Evolutionary conservation across 2,329 filamentous ascomycete species (phyloP).

Genomic region (Colletotrichum siamense): DNA sequence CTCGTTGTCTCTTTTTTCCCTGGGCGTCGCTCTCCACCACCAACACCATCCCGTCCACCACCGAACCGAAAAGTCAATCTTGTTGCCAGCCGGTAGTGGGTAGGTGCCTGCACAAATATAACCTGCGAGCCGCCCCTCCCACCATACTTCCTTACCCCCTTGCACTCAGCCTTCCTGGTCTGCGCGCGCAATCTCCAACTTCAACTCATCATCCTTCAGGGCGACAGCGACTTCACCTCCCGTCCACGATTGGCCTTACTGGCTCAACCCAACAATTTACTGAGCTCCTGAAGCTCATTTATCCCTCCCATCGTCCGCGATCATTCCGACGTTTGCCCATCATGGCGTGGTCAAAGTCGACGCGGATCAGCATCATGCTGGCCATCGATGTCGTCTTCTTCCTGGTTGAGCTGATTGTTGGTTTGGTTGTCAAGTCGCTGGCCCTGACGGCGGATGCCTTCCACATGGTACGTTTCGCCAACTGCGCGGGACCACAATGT

Average conservation of each 20-base stretch:
- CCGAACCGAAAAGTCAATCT: background rate
- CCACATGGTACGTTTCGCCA: conserved; percentile 78
- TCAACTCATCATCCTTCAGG: background rate
- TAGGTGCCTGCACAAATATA: conserved; percentile 1
- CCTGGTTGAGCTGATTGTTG: conserved; percentile 83
- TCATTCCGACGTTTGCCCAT: background rate
- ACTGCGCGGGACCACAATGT: background rate
- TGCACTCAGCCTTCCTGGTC: background rate
- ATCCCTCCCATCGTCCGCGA: background rate
- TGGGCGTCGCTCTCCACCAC: background rate
- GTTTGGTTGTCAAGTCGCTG: conserved; percentile 87
- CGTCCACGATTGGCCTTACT: background rate
- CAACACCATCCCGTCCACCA: background rate
- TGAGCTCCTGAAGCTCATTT: conserved; percentile 6
- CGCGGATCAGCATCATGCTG: conserved; percentile 91
- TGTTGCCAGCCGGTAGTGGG: background rate
- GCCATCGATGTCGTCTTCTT: conserved; percentile 91
- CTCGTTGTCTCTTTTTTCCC: background rate
- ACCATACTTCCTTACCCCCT: background rate
- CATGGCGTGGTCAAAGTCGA: conserved; percentile 92
- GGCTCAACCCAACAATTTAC: background rate
- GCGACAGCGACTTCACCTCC: background rate
- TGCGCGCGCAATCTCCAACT: background rate
- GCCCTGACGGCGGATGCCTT: conserved; percentile 96
- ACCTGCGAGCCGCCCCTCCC: conserved; percentile 2